Evolutionary conservation across 331 rosid species (phyloP), one percentile per base, ranked within the genome.

Genomic region (Quercus lobata): DNA sequence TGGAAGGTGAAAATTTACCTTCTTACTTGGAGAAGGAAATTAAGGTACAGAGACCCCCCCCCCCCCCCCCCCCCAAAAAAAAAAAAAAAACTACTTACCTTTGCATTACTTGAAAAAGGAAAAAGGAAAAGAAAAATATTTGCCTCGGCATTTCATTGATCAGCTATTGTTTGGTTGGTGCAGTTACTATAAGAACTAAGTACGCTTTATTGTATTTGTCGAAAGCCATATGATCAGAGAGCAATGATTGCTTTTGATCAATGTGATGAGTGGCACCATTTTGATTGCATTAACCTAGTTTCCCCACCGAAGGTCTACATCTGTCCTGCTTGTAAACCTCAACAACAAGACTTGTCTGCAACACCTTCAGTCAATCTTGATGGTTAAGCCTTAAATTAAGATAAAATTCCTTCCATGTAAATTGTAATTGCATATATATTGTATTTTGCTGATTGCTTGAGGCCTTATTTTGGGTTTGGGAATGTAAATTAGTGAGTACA

Each of bases 261-360:
- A 24, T 95, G 97, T 78, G 89, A 81, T 56, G 99, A 93, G 77
- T 95, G 94, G 99, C 93, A 95, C 81, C 99, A 95, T 87, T 93
- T 91, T 63, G 96, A 91, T 79, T 95, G 99, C 84, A 83, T 95
- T 87, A 87, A 91, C 72, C 78, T 95, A 80, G 79, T 54, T 46
- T 72, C 83, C 71, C 53, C 87, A 5, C 91, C 87, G 62, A 87
- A 87, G 77, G 77, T 82, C 81, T 95, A 91, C 89, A 88, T 89
- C 49, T 93, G 98, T 80, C 96, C 98, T 60, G 94, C 97, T 29
- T 95, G 98, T 75, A 83, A 74, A 80, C 98, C 98, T 46, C 41
- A 6, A 35, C 82, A 46, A 74, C 81, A 80, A 74, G 89, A 57
- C 72, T 72, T 81, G 72, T 81, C 81, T 7, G 72, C 86, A 73